These are phyloP conservation scores for Sclerotinia sclerotiorum DNA, from an alignment of 2,329 filamentous ascomycete genomes.

Conservation along the genomic window DNA sequence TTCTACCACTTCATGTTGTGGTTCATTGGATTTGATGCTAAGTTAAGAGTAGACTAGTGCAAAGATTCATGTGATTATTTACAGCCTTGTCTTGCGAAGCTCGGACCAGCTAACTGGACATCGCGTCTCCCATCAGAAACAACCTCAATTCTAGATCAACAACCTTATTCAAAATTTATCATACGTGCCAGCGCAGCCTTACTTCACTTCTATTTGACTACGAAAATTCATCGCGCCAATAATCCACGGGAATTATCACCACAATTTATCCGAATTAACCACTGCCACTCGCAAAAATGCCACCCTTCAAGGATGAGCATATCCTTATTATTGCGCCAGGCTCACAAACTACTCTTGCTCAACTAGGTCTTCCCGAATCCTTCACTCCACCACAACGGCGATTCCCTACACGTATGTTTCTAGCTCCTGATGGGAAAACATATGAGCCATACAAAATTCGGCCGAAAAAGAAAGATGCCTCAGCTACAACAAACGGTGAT, in stretches of 20 bases:
- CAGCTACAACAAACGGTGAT: constrained; percentile 38
- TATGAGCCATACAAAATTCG: constrained; percentile 82
- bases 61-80: neutral
- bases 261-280: neutral
- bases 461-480: constrained; percentile 53
- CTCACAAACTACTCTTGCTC: constrained; percentile 40
- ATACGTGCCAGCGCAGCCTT: neutral
- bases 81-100: constrained; percentile 7
- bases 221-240: neutral
- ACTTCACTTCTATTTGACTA: neutral
- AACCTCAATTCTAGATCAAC: constrained; percentile 17
- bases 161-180: constrained; percentile 1
- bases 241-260: neutral
- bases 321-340: constrained; percentile 49
- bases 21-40: neutral
- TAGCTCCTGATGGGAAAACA: constrained; percentile 70
- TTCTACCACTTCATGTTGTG: neutral
- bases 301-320: constrained; percentile 40
- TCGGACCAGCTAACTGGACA: neutral
- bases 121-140: constrained; percentile 8
- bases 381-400: constrained; percentile 84
- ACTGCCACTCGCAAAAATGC: constrained; percentile 30
- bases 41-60: neutral
- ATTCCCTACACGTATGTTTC: constrained; percentile 92
- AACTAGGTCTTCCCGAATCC: constrained; percentile 41